Evolutionary conservation across 2,329 filamentous ascomycete genomes (phyloP), one percentile per base, ranked within the genome.

Genomic region (Leptographium lundbergii): DNA sequence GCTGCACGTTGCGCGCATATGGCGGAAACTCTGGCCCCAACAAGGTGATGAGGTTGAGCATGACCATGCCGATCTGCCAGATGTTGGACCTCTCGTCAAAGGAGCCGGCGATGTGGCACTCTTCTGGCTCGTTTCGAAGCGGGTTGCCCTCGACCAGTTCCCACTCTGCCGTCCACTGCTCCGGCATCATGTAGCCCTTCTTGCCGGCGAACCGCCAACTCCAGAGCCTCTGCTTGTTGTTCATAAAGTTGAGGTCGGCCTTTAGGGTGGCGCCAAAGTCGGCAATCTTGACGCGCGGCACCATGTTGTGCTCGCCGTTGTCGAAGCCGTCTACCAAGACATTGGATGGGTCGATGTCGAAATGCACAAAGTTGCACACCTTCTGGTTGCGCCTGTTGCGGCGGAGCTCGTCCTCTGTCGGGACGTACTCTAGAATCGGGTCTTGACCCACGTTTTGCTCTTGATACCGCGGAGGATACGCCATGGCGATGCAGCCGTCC

Each of bases 161-260:
- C 62, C 63, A 65, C 57, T 65, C 62, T 39, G 34, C 54, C 1
- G 63, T 57, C 59, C 59, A 63, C 61, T 63, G 62, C 57, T 65
- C 63, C 19, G 63, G 63, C 6, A 48, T 13, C 9, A 57, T 14
- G 13, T 56, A 57, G 39, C 25, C 36, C 0, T 13, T 0, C 61
- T 65, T 65, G 39, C 63, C 63, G 11, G 3, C 13, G 2, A 14
- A 13, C 13, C 61, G 61, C 17, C 9, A 1, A 2, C 9, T 1
- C 62, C 63, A 65, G 9, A 59, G 13, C 17, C 17, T 2, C 14
- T 42, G 2, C 32, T 2, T 10, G 45, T 58, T 24, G 24, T 29
- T 11, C 10, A 6, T 10, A 4, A 47, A 42, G 1, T 24, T 5
- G 22, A 10, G 14, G 24, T 57, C 34, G 22, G 39, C 47, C 4